These are phyloP conservation scores for Lycium barbarum DNA, from an alignment of 257 asterid genomes.

Conservation along the genomic window DNA sequence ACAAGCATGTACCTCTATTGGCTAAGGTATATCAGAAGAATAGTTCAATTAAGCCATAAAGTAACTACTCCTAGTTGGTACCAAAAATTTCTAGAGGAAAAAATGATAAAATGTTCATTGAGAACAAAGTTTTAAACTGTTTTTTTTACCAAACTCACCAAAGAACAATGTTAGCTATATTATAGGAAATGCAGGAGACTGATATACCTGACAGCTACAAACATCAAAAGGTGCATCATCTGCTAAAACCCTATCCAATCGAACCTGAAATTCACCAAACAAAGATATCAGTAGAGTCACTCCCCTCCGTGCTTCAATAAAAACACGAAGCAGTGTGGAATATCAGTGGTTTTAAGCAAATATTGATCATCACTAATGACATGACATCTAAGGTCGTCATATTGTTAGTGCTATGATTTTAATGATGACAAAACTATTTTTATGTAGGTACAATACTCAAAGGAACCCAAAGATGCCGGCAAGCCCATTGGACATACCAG, in stretches of 20 bases:
- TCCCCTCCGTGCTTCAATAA: neutral
- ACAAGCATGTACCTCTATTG: slow-evolving; percentile 15
- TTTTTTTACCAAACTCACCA: neutral
- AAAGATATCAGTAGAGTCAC: slow-evolving; percentile 27
- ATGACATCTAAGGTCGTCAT: neutral
- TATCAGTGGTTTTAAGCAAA: neutral
- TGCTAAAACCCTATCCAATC: slow-evolving; percentile 74
- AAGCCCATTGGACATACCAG: no score
- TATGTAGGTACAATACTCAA: no score
- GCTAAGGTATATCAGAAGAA: neutral
- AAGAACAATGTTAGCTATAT: neutral
- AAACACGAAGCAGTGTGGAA: neutral
- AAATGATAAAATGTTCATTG: neutral
- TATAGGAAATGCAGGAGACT: slow-evolving; percentile 18
- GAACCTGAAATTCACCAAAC: slow-evolving; percentile 58
- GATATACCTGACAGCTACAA: slow-evolving; percentile 93
- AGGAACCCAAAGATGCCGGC: no score
- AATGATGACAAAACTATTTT: no score
- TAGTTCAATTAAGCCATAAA: neutral
- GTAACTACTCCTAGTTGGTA: neutral
- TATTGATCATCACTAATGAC: neutral
- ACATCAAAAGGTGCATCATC: slow-evolving; percentile 96
- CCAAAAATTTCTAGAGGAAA: neutral
- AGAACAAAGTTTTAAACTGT: neutral
- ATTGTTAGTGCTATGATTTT: no score